Evolutionary conservation across 2,329 filamentous ascomycete species (phyloP).

Genomic region (Phaeosphaeriaceae sp.): DNA sequence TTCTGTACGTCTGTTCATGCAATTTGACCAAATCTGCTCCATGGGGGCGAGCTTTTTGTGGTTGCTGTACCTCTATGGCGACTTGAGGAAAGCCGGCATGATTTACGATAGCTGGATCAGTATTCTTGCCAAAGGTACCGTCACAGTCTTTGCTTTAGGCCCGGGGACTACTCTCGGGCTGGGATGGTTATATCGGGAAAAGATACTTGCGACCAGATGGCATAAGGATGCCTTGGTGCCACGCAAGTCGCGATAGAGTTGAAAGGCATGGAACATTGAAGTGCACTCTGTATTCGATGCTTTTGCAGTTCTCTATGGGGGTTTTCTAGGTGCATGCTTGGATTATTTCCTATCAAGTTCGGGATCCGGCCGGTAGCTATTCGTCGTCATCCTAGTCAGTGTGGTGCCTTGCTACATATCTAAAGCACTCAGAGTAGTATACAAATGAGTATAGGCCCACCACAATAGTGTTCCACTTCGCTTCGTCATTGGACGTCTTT

Average conservation of each 20-base stretch:
- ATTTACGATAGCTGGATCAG: slow-evolving; percentile 14
- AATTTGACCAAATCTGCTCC: slow-evolving; percentile 19
- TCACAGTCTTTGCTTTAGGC: slow-evolving; percentile 6
- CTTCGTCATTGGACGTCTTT: no score
- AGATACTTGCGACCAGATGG: slow-evolving; percentile 15
- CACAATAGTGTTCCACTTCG: no score
- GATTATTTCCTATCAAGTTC: no score
- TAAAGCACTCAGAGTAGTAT: no score
- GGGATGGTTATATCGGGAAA: slow-evolving; percentile 22
- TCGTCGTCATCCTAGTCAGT: no score
- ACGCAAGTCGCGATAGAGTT: neutral
- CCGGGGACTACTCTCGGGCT: slow-evolving; percentile 14
- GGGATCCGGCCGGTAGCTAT: no score
- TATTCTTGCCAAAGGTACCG: slow-evolving; percentile 11
- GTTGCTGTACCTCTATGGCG: slow-evolving; percentile 20
- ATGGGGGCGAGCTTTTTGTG: slow-evolving; percentile 11
- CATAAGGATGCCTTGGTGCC: slow-evolving; percentile 19
- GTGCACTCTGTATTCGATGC: no score
- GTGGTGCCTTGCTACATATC: no score
- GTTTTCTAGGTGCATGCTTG: no score
- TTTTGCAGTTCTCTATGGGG: no score
- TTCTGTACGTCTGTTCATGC: slow-evolving; percentile 16
- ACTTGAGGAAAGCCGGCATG: slow-evolving; percentile 19
- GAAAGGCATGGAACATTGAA: no score
- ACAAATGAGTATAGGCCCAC: no score